Evolutionary conservation across 192 early-diverging fungal species (phyloP).

Genomic region (Diversispora epigaea): DNA sequence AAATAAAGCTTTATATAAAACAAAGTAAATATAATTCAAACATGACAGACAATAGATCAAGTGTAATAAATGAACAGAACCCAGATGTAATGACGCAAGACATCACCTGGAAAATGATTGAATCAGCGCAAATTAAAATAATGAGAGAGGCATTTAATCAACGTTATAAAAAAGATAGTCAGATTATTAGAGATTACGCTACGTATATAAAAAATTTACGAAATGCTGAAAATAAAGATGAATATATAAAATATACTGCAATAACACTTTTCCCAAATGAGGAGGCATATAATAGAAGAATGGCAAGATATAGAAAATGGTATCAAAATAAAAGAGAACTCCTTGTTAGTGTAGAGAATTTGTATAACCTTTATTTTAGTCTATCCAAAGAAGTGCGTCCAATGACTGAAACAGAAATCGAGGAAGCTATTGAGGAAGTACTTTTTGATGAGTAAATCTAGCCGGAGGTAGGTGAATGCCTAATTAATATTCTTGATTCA

Average conservation of each 20-base stretch:
- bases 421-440: too few species aligned
- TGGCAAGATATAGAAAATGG: not conserved
- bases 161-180: not conserved
- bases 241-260: slow-evolving; percentile 1
- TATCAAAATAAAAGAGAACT: slow-evolving; percentile 6
- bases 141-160: not conserved
- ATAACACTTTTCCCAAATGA: slow-evolving; percentile 1
- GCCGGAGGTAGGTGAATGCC: too few species aligned
- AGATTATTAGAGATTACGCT: not conserved
- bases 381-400: not conserved
- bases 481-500: too few species aligned
- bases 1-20: too few species aligned
- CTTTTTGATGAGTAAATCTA: too few species aligned
- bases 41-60: too few species aligned
- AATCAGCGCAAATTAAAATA: slow-evolving; percentile 1
- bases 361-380: not conserved
- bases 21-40: too few species aligned
- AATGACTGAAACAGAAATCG: not conserved
- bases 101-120: not conserved
- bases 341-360: not conserved
- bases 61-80: too few species aligned
- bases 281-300: not conserved
- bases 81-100: too few species aligned
- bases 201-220: slow-evolving; percentile 4
- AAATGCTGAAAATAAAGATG: not conserved